Evolutionary conservation across 1,139 yeast species (phyloP).

Genomic region (Diutina sp.): DNA sequence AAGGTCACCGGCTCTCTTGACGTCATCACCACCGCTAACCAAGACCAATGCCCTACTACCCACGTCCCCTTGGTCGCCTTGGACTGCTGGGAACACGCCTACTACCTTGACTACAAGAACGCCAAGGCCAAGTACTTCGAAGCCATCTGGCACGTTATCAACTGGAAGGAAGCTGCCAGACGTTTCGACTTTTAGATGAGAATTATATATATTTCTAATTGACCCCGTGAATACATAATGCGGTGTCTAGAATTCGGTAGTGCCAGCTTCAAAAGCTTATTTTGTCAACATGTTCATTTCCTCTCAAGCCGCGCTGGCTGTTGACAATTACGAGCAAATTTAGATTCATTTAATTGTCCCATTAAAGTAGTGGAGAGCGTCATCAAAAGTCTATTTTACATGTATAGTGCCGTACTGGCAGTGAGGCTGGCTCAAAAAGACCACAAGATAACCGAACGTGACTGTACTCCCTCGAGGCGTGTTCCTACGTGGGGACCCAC

Average conservation of each 20-base stretch:
- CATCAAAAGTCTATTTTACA: too few relatives aligned
- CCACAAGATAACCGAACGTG: neutral
- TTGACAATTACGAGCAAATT: too few relatives aligned
- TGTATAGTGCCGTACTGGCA: neutral
- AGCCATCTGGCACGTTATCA: constrained; percentile 93
- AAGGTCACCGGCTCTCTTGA: constrained; percentile 60
- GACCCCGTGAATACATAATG: neutral
- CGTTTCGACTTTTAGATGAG: neutral
- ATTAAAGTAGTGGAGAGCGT: too few relatives aligned
- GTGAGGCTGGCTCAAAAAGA: neutral
- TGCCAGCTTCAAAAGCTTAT: neutral
- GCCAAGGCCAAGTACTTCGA: constrained; percentile 91
- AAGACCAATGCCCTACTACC: constrained; percentile 73
- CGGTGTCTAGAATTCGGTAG: neutral
- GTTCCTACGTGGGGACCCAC: neutral
- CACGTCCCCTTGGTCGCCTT: constrained; percentile 79
- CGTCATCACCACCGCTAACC: constrained; percentile 79
- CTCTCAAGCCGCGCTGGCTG: neutral
- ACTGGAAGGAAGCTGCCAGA: constrained; percentile 81
- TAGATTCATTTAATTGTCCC: too few relatives aligned
- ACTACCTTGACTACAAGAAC: constrained; percentile 91
- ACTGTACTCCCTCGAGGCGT: neutral
- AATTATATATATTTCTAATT: neutral
- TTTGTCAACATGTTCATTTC: neutral
- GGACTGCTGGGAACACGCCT: constrained; percentile 99